phyloP scores from a whole-genome alignment of 106 monocot genomes.

The Dendrobium nobile region DNA sequence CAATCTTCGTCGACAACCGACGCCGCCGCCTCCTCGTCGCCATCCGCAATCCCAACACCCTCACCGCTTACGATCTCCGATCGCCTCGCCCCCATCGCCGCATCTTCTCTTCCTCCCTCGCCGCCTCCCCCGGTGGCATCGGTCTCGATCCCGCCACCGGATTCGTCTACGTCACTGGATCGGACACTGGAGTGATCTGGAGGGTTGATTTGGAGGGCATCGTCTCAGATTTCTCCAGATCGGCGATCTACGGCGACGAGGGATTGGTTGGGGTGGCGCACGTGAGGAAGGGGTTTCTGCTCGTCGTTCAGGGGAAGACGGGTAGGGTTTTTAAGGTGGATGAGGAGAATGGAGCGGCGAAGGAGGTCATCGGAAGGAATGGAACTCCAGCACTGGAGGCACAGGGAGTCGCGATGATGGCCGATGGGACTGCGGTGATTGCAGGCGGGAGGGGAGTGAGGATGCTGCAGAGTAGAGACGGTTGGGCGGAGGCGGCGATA shows the following conservation, averaged over 20 bases:
- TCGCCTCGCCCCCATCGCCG: conserved; percentile 28
- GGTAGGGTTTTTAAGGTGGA: conserved; percentile 59
- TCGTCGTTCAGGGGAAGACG: conserved; percentile 28
- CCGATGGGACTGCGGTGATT: conserved; percentile 44
- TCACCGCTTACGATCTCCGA: conserved; percentile 47
- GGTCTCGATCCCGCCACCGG: conserved; percentile 45
- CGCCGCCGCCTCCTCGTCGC: conserved; percentile 47
- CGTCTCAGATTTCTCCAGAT: conserved; percentile 28
- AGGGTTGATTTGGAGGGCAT: conserved; percentile 32
- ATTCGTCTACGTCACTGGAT: conserved; percentile 33
- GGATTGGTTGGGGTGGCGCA: conserved; percentile 34
- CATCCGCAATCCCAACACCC: conserved; percentile 11
- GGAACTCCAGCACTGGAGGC: neutral
- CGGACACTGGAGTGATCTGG: conserved; percentile 24
- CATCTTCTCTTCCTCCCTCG: conserved; percentile 39
- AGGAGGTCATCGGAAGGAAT: conserved; percentile 20
- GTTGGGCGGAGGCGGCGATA: conserved; percentile 40
- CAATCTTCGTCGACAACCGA: conserved; percentile 27
- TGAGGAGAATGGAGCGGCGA: conserved; percentile 35
- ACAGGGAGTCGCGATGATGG: conserved; percentile 23
- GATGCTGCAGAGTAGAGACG: conserved; percentile 39
- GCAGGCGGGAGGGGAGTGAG: conserved; percentile 15
- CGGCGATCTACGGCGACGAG: conserved; percentile 16
- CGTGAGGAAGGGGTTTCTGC: conserved; percentile 52
- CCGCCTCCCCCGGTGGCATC: conserved; percentile 20